Conservation (phyloP, 2,329 filamentous ascomycete species). For the Alternaria solani region DNA sequence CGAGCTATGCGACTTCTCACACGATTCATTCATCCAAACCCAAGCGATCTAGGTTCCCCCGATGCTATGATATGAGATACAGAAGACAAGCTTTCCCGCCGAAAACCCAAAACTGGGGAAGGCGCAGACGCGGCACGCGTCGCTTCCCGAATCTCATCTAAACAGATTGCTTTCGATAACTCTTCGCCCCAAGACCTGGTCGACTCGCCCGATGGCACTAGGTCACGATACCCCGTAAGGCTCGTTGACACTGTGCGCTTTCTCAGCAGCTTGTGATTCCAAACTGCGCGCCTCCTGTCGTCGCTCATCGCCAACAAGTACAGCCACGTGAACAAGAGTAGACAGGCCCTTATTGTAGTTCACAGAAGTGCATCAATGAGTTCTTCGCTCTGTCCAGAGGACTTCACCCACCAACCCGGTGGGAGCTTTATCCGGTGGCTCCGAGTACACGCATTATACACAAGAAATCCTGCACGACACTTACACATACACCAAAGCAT, state of each 20-base stretch:
- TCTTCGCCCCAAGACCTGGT: not conserved
- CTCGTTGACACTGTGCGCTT: not conserved
- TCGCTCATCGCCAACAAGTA: not conserved
- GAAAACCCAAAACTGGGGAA: slow-evolving; percentile 4
- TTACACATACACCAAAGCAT: not conserved
- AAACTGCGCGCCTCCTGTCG: not conserved
- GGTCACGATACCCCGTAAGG: not conserved
- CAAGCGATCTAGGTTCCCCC: not conserved
- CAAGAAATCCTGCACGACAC: not conserved
- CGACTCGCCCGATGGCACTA: not conserved
- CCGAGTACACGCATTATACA: slow-evolving; percentile 10
- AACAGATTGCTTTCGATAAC: slow-evolving; percentile 19
- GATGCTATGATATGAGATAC: not conserved
- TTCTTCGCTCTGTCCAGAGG: not conserved
- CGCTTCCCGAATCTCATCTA: slow-evolving; percentile 16
- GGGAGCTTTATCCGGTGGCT: slow-evolving; percentile 13
- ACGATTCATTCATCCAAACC: not conserved
- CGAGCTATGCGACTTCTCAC: not conserved
- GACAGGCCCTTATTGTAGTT: not conserved
- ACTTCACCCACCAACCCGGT: not conserved
- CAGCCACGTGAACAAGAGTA: not conserved
- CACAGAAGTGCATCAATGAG: not conserved
- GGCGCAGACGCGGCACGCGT: slow-evolving; percentile 6
- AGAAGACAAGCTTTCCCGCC: slow-evolving; percentile 16
- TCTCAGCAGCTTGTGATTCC: not conserved